These are phyloP conservation scores for Ceratobasidium theobromae DNA, from an alignment of 1,284 basidiomycete genomes.

Conservation along the genomic window DNA sequence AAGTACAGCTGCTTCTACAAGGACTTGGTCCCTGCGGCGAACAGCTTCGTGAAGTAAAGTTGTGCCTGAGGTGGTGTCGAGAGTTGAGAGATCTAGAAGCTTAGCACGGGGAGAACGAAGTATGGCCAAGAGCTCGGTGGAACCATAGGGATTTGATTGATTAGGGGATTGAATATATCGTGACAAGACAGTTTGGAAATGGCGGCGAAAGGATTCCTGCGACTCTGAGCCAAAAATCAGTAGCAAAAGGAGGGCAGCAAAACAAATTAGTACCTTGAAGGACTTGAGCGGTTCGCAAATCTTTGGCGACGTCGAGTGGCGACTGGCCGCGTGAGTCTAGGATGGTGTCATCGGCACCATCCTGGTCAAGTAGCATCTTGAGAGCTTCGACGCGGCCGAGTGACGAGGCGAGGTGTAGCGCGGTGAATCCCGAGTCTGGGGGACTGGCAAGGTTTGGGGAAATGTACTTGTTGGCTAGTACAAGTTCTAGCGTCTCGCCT, in stretches of 20 bases:
- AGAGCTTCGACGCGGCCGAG: constrained; percentile 80
- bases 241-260: not conserved
- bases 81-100: constrained; percentile 64
- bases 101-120: constrained; percentile 63
- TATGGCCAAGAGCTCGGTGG: constrained; percentile 50
- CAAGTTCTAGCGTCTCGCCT: constrained; percentile 66
- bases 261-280: constrained; percentile 63
- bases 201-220: constrained; percentile 71
- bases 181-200: constrained; percentile 71
- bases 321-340: constrained; percentile 71
- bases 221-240: constrained; percentile 58
- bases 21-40: constrained; percentile 72
- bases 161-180: constrained; percentile 67
- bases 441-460: constrained; percentile 76
- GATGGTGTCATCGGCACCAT: constrained; percentile 78
- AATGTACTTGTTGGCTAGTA: constrained; percentile 72
- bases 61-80: constrained; percentile 76
- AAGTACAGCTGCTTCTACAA: constrained; percentile 82
- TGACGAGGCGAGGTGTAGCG: constrained; percentile 84
- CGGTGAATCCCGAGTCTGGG: constrained; percentile 70
- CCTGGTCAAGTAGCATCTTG: constrained; percentile 71
- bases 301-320: constrained; percentile 70
- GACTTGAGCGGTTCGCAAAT: constrained; percentile 58
- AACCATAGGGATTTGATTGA: constrained; percentile 50
- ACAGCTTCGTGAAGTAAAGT: constrained; percentile 90